Percentiles rank a stretch among this genome's conserved stretches.
phyloP scores from a whole-genome alignment of 2,329 filamentous ascomycete genomes.

The Berkeleyomyces rouxiae region DNA sequence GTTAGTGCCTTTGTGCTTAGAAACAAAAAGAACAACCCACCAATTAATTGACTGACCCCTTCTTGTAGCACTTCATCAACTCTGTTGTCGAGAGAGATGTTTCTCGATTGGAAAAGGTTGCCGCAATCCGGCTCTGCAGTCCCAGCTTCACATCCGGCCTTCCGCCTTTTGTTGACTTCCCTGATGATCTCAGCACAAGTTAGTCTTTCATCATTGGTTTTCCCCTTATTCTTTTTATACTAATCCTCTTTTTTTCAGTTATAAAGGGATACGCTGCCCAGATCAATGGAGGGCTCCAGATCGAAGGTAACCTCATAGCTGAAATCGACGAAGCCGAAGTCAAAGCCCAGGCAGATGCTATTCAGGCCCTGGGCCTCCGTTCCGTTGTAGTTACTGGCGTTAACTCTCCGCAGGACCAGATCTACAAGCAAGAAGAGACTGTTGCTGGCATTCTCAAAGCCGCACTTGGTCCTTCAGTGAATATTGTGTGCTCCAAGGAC shows the following conservation, averaged over 20 bases:
- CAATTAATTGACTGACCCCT: neutral
- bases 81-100: slow-evolving; percentile 38
- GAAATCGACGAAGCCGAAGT: slow-evolving; percentile 13
- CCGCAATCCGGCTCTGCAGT: slow-evolving; percentile 37
- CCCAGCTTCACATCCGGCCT: slow-evolving; percentile 26
- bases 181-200: slow-evolving; percentile 23
- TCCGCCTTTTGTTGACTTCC: slow-evolving; percentile 37
- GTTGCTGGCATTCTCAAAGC: slow-evolving; percentile 28
- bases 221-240: neutral
- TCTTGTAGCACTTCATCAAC: slow-evolving; percentile 34
- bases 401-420: slow-evolving; percentile 40
- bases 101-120: slow-evolving; percentile 31
- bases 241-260: slow-evolving; percentile 1
- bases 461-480: slow-evolving; percentile 18
- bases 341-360: slow-evolving; percentile 14
- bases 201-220: neutral
- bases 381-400: slow-evolving; percentile 39
- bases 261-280: slow-evolving; percentile 16
- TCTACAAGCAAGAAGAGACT: slow-evolving; percentile 33
- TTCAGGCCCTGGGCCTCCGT: slow-evolving; percentile 18
- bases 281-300: slow-evolving; percentile 16
- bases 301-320: slow-evolving; percentile 16
- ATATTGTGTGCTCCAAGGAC: slow-evolving; percentile 19
- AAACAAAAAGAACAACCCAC: neutral
- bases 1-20: neutral